These are phyloP conservation scores for Jacaranda mimosifolia DNA, from an alignment of 257 asterid species.

Conservation along the genomic window DNA sequence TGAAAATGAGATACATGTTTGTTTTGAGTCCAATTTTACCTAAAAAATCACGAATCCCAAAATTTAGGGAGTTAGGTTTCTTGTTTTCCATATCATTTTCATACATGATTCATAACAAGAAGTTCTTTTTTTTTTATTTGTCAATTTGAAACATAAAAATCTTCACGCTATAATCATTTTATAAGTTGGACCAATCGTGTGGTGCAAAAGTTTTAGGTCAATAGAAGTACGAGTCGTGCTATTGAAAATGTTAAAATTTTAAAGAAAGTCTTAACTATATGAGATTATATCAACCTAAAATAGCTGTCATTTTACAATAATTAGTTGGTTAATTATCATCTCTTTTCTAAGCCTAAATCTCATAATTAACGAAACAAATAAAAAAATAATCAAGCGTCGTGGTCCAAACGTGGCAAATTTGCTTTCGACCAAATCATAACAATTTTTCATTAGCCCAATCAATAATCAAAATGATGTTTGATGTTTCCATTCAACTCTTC, in stretches of 20 bases:
- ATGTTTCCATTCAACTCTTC: constrained; percentile 19
- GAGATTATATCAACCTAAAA: not conserved
- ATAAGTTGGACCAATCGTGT: not conserved
- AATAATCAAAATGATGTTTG: not conserved
- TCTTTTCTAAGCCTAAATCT: not conserved
- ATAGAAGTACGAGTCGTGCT: not conserved
- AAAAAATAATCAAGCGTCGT: not conserved
- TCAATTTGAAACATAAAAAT: too few species aligned
- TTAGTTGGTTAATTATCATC: not conserved
- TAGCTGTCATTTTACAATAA: constrained; percentile 2
- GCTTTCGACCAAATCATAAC: constrained; percentile 24
- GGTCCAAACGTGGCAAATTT: constrained; percentile 18
- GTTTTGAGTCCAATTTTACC: too few species aligned
- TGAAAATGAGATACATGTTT: too few species aligned
- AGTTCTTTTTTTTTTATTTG: too few species aligned
- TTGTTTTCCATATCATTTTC: too few species aligned
- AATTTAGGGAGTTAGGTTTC: too few species aligned
- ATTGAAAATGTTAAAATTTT: not conserved
- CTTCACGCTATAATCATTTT: not conserved
- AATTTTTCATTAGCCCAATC: constrained; percentile 5
- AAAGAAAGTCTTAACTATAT: not conserved
- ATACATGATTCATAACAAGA: too few species aligned
- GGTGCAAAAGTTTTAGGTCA: not conserved
- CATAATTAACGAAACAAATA: not conserved
- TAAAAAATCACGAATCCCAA: too few species aligned